A percentile compares a stretch with the other conserved stretches of the same genome.
Conservation (phyloP, 306 rosid species). For the Vigna angularis region DNA sequence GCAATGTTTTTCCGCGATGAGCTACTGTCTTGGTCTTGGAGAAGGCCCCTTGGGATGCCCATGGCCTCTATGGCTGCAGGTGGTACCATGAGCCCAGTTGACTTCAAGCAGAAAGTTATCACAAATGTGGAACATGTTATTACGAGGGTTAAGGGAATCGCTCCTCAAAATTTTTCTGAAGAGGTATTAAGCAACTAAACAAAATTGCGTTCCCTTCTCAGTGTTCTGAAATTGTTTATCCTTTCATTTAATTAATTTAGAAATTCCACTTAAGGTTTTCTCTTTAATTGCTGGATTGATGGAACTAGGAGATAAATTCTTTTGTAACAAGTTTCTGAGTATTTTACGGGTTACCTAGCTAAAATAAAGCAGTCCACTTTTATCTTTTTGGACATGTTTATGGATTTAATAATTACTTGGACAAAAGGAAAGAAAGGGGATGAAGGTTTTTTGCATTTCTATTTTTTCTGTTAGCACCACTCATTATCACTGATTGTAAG, state of each 20-base stretch:
- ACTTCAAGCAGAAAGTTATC: slow-evolving; percentile 87
- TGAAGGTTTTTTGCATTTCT: not conserved
- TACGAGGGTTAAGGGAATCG: slow-evolving; percentile 72
- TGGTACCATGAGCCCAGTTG: slow-evolving; percentile 76
- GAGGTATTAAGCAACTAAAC: slow-evolving; percentile 77
- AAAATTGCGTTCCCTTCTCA: not conserved
- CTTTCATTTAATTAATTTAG: slow-evolving; percentile 13
- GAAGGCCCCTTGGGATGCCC: slow-evolving; percentile 97
- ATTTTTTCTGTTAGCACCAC: not conserved
- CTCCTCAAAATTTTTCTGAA: slow-evolving; percentile 90
- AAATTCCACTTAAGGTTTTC: not conserved
- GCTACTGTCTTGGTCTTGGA: slow-evolving; percentile 98
- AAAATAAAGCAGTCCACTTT: slow-evolving; percentile 20
- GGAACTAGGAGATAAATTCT: not conserved
- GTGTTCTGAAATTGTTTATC: not conserved
- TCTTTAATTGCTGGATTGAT: not conserved
- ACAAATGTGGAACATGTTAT: slow-evolving; percentile 89
- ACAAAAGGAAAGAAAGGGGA: not conserved
- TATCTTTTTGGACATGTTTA: not conserved
- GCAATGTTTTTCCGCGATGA: slow-evolving; percentile 99
- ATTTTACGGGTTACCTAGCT: slow-evolving; percentile 9
- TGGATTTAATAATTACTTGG: not conserved
- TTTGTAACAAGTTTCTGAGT: slow-evolving; percentile 3
- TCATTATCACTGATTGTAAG: slow-evolving; percentile 2
- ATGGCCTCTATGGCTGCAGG: slow-evolving; percentile 82